Evolutionary conservation across 495 filamentous ascomycete genomes (phyloP).

Genomic region (Aspergillus mulundensis): DNA sequence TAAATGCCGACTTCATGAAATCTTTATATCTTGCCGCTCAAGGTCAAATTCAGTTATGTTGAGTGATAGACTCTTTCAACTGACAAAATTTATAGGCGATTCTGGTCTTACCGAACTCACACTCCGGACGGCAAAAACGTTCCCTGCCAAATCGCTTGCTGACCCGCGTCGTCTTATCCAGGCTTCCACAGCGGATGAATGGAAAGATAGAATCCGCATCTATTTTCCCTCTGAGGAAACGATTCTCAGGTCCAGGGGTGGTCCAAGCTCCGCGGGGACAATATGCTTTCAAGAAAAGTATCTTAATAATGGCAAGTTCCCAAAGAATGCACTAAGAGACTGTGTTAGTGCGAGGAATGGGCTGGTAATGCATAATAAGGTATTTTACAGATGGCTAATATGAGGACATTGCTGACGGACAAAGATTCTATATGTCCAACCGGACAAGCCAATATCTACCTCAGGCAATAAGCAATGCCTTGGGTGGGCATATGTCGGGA

Average conservation of each 20-base stretch:
- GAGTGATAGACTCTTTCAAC: neutral
- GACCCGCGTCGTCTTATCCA: conserved; percentile 16
- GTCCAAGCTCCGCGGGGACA: conserved; percentile 63
- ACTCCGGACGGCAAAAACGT: conserved; percentile 37
- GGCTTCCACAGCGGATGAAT: conserved; percentile 37
- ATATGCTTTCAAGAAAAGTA: conserved; percentile 70
- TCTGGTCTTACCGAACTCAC: conserved; percentile 54
- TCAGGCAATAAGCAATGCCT: conserved; percentile 21
- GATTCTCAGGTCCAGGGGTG: conserved; percentile 58
- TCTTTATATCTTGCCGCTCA: conserved; percentile 72
- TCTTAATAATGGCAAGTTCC: conserved; percentile 65
- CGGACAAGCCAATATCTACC: conserved; percentile 30
- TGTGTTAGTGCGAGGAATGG: conserved; percentile 62
- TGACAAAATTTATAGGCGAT: conserved; percentile 43
- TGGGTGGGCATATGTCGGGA: conserved; percentile 85
- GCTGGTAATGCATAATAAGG: conserved; percentile 86
- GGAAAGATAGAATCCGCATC: conserved; percentile 54
- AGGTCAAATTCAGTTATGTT: conserved; percentile 44
- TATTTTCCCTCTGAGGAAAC: conserved; percentile 82
- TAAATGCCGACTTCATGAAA: conserved; percentile 64
- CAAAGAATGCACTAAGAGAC: conserved; percentile 65
- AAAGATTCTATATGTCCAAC: conserved; percentile 63
- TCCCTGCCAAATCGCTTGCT: conserved; percentile 12
- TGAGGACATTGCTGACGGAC: neutral
- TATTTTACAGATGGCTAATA: conserved; percentile 13